A percentile compares a stretch with the other conserved stretches of the same genome.
Evolutionary conservation across 768 basidiomycete genomes (phyloP).

Genomic region (Xerocomellus amylosporus): DNA sequence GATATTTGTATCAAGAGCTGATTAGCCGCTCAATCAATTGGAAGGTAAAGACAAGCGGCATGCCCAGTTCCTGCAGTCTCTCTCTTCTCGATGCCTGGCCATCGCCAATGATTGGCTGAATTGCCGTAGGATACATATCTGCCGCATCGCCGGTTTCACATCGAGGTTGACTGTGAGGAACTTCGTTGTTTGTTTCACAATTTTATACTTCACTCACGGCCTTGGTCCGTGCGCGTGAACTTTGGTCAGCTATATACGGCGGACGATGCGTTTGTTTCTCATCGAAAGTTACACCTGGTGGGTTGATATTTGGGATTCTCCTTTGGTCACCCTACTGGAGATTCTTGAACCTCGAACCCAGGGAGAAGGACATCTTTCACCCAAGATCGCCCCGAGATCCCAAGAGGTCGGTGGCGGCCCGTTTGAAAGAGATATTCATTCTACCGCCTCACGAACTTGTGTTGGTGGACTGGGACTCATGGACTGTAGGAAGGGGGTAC

Average conservation of each 20-base stretch:
- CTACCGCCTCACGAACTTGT: not conserved
- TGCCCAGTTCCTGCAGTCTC: slow-evolving; percentile 60
- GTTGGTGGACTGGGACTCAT: not conserved
- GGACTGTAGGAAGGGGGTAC: not conserved
- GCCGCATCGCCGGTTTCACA: slow-evolving; percentile 33
- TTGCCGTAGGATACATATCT: slow-evolving; percentile 21
- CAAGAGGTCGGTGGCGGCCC: slow-evolving; percentile 56
- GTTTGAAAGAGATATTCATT: slow-evolving; percentile 52
- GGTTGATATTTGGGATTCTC: slow-evolving; percentile 71
- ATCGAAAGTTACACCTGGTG: slow-evolving; percentile 73
- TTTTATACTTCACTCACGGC: slow-evolving; percentile 17
- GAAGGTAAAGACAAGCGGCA: slow-evolving; percentile 51
- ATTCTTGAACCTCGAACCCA: slow-evolving; percentile 55
- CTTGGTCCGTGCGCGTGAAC: slow-evolving; percentile 55
- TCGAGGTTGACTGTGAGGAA: slow-evolving; percentile 44
- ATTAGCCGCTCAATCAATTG: slow-evolving; percentile 63
- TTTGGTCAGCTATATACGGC: slow-evolving; percentile 6
- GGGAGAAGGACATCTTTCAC: slow-evolving; percentile 60
- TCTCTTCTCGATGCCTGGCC: slow-evolving; percentile 47
- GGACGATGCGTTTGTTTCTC: not conserved
- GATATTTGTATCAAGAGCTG: slow-evolving; percentile 54
- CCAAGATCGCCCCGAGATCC: slow-evolving; percentile 62
- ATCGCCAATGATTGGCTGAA: slow-evolving; percentile 10
- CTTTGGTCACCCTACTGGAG: slow-evolving; percentile 34
- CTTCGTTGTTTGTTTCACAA: slow-evolving; percentile 20